These are phyloP conservation scores for Candida chauliodis DNA, from an alignment of 805 yeast genomes.

Conservation along the genomic window DNA sequence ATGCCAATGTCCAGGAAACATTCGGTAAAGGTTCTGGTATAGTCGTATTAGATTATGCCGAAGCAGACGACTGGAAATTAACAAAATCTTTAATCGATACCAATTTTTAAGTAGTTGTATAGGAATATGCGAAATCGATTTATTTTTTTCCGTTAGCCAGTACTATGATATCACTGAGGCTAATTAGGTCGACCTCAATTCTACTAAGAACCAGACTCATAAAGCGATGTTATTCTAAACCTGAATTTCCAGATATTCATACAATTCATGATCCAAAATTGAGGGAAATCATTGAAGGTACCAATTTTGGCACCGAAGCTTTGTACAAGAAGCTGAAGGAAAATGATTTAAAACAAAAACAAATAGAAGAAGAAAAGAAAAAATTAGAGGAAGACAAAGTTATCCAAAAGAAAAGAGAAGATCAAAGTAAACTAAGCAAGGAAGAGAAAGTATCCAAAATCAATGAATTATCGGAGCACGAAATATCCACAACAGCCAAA, in stretches of 20 bases:
- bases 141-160: background rate
- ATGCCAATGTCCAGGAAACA: conserved; percentile 41
- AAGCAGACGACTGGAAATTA: conserved; percentile 56
- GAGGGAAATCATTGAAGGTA: conserved; percentile 30
- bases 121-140: conserved; percentile 1
- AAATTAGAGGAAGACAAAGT: conserved; percentile 2
- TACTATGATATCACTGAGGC: no score
- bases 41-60: conserved; percentile 66
- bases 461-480: conserved; percentile 5
- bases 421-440: background rate
- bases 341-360: conserved; percentile 7
- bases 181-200: background rate
- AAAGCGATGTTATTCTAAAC: conserved; percentile 9
- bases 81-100: conserved; percentile 48
- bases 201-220: background rate
- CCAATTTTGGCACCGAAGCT: conserved; percentile 26
- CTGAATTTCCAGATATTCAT: conserved; percentile 5
- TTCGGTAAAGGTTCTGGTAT: conserved; percentile 60
- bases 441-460: conserved; percentile 1
- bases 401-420: conserved; percentile 2
- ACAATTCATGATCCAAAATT: conserved; percentile 24
- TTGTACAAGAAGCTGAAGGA: conserved; percentile 9
- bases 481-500: background rate
- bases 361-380: conserved; percentile 8
- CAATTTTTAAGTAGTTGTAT: conserved; percentile 38